Evolutionary conservation across 257 asterid genomes (phyloP).

Genomic region (Cynanchum wilfordii): DNA sequence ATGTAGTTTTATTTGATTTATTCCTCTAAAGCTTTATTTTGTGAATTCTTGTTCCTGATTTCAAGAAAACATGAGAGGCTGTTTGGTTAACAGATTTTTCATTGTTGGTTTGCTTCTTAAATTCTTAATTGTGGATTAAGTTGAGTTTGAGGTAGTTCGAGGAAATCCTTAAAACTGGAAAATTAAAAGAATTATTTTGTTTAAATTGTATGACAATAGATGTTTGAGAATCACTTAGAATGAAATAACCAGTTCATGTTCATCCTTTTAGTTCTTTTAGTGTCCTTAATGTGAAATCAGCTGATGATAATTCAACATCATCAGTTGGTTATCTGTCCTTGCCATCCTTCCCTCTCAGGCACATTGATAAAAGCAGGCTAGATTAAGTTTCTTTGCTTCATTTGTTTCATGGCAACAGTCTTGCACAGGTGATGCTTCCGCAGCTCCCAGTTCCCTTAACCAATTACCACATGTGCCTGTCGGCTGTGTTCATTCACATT

Average conservation of each 20-base stretch:
- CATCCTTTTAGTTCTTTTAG: neutral
- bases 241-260: no score
- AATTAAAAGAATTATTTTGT: no score
- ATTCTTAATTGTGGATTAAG: neutral
- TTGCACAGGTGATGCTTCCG: neutral
- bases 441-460: neutral
- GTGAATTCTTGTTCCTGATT: neutral
- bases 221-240: no score
- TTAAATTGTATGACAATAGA: no score
- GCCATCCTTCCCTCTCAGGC: neutral
- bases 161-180: neutral
- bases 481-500: neutral
- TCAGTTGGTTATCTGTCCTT: neutral
- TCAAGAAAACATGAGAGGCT: neutral
- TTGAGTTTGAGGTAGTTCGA: no score
- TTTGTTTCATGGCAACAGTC: neutral
- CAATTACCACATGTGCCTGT: neutral
- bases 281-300: neutral
- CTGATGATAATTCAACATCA: neutral
- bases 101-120: neutral
- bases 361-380: neutral
- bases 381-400: no score
- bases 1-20: slow-evolving; percentile 37
- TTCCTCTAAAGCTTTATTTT: neutral
- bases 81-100: neutral